These are phyloP conservation scores for Phascolomyces articulosus DNA, from an alignment of 371 early-diverging fungal species.

Conservation along the genomic window DNA sequence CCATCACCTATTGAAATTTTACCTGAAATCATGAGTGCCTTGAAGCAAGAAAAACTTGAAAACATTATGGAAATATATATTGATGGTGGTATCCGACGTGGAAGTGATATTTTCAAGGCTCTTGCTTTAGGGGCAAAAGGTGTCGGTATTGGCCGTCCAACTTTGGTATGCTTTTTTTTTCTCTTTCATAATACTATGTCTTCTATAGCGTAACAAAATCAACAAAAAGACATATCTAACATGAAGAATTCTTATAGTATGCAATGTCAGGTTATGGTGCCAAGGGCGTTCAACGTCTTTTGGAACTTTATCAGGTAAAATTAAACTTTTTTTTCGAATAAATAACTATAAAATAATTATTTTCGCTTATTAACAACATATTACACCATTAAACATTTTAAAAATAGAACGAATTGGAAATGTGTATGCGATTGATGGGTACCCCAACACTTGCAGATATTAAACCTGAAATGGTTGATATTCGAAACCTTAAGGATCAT, in stretches of 20 bases:
- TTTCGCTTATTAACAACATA: too few relatives aligned
- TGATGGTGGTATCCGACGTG: conserved; percentile 93
- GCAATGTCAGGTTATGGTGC: conserved; percentile 77
- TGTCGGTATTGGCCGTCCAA: conserved; percentile 92
- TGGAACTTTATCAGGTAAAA: conserved; percentile 66
- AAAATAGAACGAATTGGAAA: conserved; percentile 67
- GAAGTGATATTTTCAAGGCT: conserved; percentile 92
- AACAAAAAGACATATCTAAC: neutral
- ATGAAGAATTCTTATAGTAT: conserved; percentile 34
- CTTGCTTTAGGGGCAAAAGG: conserved; percentile 93
- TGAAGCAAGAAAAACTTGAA: conserved; percentile 48
- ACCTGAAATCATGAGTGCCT: conserved; percentile 79
- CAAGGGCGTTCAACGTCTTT: conserved; percentile 71
- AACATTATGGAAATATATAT: conserved; percentile 81
- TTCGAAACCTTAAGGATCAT: conserved; percentile 54
- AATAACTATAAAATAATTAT: too few relatives aligned
- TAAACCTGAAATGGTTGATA: conserved; percentile 60
- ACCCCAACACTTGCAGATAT: conserved; percentile 63
- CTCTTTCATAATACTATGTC: neutral
- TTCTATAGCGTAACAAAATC: conserved; percentile 26
- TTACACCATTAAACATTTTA: conserved; percentile 4
- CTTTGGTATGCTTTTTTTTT: conserved; percentile 50
- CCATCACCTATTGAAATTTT: conserved; percentile 80
- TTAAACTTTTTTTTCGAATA: too few relatives aligned
- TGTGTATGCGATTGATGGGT: conserved; percentile 81